phyloP scores from a whole-genome alignment of 257 asterid species.

The Solanum pinnatisectum region DNA sequence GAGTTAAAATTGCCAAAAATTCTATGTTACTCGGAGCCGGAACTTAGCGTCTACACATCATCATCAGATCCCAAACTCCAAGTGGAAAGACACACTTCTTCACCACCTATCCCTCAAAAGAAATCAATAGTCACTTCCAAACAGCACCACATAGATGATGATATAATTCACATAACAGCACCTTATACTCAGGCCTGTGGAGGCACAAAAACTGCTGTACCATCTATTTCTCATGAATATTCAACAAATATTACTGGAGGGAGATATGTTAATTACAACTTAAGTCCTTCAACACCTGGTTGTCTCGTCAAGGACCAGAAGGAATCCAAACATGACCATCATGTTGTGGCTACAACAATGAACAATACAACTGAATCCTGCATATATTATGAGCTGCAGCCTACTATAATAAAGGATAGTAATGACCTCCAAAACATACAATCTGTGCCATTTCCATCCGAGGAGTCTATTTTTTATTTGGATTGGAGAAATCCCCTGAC shows the following conservation, averaged over 20 bases:
- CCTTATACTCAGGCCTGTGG: constrained; percentile 6
- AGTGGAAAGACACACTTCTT: background rate
- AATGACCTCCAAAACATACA: constrained; percentile 13
- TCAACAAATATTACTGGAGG: constrained; percentile 10
- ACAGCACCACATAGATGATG: constrained; percentile 9
- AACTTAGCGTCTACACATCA: background rate
- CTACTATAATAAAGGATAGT: constrained; percentile 5
- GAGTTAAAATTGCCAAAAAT: constrained; percentile 23
- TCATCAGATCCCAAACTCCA: constrained; percentile 9
- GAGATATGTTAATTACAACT: constrained; percentile 9
- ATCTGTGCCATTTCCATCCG: constrained; percentile 6
- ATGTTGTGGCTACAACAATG: background rate
- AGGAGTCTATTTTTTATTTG: constrained; percentile 8
- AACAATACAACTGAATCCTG: background rate
- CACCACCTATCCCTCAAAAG: constrained; percentile 1
- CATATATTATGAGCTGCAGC: constrained; percentile 7
- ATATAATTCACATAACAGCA: constrained; percentile 6
- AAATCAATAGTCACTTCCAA: background rate
- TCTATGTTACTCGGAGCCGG: constrained; percentile 4
- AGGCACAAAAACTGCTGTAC: constrained; percentile 13
- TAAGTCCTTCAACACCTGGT: background rate
- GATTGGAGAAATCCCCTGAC: background rate
- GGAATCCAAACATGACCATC: constrained; percentile 19
- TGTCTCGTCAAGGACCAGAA: constrained; percentile 1
- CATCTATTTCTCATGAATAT: constrained; percentile 14